A percentile compares a stretch with the other conserved stretches of the same genome.
Evolutionary conservation across 179 eudicot genomes (phyloP).

Genomic region (Beta corolliflora): DNA sequence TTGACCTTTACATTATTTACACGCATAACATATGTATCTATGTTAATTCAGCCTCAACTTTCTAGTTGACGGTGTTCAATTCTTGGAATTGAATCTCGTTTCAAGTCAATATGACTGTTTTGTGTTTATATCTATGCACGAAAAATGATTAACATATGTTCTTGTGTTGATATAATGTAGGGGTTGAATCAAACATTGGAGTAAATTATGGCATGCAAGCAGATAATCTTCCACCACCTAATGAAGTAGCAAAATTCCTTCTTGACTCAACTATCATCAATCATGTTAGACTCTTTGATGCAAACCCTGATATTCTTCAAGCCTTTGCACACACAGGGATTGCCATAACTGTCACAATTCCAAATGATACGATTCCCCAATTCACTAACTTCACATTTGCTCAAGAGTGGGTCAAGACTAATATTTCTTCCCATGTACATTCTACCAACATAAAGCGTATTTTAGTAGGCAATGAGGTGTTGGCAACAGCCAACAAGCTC

Average conservation of each 20-base stretch:
- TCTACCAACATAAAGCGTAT: constrained; percentile 57
- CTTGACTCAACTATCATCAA: constrained; percentile 52
- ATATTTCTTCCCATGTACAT: constrained; percentile 39
- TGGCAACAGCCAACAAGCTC: constrained; percentile 47
- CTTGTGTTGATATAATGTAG: constrained; percentile 9
- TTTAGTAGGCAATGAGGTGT: constrained; percentile 71
- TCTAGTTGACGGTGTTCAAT: too few relatives aligned
- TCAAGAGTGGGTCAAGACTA: constrained; percentile 49
- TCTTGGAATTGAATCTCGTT: too few relatives aligned
- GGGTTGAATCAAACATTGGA: constrained; percentile 51
- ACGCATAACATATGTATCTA: too few relatives aligned
- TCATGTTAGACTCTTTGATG: constrained; percentile 60
- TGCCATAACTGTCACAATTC: constrained; percentile 47
- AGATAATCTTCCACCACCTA: constrained; percentile 63
- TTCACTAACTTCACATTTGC: constrained; percentile 45
- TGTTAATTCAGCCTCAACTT: too few relatives aligned
- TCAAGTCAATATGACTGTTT: too few relatives aligned
- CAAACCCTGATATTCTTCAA: constrained; percentile 41
- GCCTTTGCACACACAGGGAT: constrained; percentile 68
- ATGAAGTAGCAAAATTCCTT: constrained; percentile 51
- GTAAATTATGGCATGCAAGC: constrained; percentile 70
- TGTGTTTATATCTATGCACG: too few relatives aligned
- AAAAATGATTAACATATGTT: background rate
- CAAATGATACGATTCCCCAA: constrained; percentile 49
- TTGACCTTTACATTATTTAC: too few relatives aligned